Evolutionary conservation across 768 basidiomycete species (phyloP), one percentile per base, ranked within the genome.

Genomic region (Dioszegia aurantiaca): DNA sequence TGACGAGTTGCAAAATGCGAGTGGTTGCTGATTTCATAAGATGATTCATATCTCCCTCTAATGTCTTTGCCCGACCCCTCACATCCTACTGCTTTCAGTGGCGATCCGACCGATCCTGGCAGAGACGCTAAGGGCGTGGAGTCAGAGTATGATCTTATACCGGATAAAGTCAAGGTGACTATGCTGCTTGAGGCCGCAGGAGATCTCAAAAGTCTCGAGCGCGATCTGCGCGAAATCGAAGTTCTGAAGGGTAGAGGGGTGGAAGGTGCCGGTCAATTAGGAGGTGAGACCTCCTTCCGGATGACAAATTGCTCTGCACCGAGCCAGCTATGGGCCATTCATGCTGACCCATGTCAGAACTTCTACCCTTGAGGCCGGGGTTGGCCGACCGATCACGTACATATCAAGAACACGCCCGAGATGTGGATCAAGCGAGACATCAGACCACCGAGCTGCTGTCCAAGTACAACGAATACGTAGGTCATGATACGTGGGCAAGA

Each of bases 171-270:
- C 41, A 70, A 68, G 44, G 24, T 67, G n/a, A 57, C 64, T 4
- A 66, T 73, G 62, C 23, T 73, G 1, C 44, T 73, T 4, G 71
- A 73, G 42, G 67, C 71, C 3, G 57, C 55, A 12, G 51, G 21
- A 30, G 71, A 73, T 53, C 64, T 73, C 27, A 45, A 37, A n/a
- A 28, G 27, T 19, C 49, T 64, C 8, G 71, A 73, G 44, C 46
- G 68, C 26, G 64, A 64, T 60, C 39, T 73, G 45, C 46, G 71
- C 17, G 68, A 73, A 51, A 55, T 73, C 30, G 66, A 68, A 27
- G 17, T 65, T 4, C 36, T 70, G 33, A 60, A 55, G 33, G 21
- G 41, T 3, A 56, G 51, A 43, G 64, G 65, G 17, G 68, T 63
- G 2, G 59, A 70, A 44, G 71, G 71, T 2, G 54, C 63, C n/a